A percentile compares a stretch with the other conserved stretches of the same genome.
Evolutionary conservation across 2,329 filamentous ascomycete genomes (phyloP).

Genomic region (Apiospora phragmitis): DNA sequence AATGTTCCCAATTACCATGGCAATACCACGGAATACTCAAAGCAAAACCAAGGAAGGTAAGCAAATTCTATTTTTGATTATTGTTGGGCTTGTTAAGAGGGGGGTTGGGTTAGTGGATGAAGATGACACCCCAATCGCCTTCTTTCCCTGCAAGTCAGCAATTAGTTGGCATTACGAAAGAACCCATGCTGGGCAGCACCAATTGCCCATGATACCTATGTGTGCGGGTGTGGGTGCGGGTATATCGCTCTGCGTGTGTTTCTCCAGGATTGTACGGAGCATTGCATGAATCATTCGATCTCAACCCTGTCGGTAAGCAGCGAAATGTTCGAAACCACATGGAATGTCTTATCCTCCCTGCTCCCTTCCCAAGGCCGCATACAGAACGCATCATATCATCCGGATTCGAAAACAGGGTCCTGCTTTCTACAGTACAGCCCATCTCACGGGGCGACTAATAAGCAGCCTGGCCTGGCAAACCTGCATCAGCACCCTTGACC

Average conservation of each 20-base stretch:
- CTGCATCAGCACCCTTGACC: background rate
- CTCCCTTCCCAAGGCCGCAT: background rate
- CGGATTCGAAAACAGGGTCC: background rate
- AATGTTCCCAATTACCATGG: background rate
- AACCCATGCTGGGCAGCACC: background rate
- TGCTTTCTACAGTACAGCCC: background rate
- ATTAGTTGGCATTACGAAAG: background rate
- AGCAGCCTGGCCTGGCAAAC: background rate
- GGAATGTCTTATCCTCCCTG: background rate
- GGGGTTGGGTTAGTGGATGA: background rate
- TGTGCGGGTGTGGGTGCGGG: background rate
- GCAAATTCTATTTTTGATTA: background rate
- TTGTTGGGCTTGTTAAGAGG: background rate
- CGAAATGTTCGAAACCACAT: background rate
- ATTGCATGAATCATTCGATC: slow-evolving; percentile 1
- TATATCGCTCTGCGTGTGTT: background rate
- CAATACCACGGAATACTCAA: background rate
- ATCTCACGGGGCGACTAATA: background rate
- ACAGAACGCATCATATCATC: background rate
- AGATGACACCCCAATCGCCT: background rate
- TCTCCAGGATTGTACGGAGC: background rate
- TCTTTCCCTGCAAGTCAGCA: background rate
- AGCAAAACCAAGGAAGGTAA: background rate
- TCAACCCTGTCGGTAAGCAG: background rate
- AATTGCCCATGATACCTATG: background rate